A percentile compares a stretch with the other conserved stretches of the same genome.
phyloP scores from a whole-genome alignment of 1,139 yeast species.

The Pichia sp. region DNA sequence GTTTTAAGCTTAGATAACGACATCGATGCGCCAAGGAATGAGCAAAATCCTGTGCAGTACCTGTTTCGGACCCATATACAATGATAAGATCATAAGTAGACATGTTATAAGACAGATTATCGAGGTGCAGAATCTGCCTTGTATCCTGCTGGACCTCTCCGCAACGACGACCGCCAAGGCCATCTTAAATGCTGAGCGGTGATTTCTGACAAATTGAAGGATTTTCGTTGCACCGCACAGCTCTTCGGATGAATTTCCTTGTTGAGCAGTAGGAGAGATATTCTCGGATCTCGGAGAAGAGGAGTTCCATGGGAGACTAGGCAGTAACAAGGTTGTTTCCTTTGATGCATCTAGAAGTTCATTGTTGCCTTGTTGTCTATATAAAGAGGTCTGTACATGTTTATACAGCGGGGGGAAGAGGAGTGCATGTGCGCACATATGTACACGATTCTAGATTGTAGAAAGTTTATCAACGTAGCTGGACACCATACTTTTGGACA shows the following conservation, averaged over 20 bases:
- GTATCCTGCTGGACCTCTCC: not conserved
- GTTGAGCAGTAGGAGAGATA: not conserved
- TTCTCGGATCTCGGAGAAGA: too few relatives aligned
- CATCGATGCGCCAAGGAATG: constrained; percentile 54
- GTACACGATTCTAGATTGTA: not conserved
- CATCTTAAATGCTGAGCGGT: not conserved
- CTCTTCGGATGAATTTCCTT: not conserved
- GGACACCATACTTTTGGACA: constrained; percentile 50
- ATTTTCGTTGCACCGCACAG: constrained; percentile 1
- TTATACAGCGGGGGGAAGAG: not conserved
- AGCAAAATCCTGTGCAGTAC: constrained; percentile 87
- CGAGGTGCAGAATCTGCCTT: not conserved
- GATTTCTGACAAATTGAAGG: constrained; percentile 1
- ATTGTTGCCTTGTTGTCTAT: too few relatives aligned
- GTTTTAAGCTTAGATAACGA: constrained; percentile 51
- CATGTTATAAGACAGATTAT: not conserved
- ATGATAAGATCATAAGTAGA: constrained; percentile 32
- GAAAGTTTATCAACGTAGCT: constrained; percentile 45
- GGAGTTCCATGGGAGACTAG: too few relatives aligned
- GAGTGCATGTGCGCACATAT: not conserved
- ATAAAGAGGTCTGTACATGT: not conserved
- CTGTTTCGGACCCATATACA: constrained; percentile 90
- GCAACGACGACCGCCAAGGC: not conserved
- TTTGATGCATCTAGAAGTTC: too few relatives aligned
- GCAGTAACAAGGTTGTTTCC: too few relatives aligned